phyloP scores from a whole-genome alignment of 2,329 filamentous ascomycete genomes.

The Colletotrichum falcatum region DNA sequence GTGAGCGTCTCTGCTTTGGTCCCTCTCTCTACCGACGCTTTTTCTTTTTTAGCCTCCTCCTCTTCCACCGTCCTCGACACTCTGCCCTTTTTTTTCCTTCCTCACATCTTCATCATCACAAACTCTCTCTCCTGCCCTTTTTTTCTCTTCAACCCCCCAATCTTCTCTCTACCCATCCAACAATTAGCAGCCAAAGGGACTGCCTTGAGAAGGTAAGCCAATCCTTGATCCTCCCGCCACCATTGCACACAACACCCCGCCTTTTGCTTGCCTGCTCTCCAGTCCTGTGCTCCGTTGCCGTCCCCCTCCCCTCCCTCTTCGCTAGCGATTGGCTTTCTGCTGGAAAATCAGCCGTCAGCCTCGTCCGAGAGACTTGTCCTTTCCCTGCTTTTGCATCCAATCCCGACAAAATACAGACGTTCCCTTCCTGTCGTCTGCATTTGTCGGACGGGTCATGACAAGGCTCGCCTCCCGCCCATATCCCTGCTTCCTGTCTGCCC shows the following conservation, averaged over 20 bases:
- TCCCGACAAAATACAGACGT: too few relatives aligned
- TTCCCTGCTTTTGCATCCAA: neutral
- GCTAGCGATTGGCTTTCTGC: neutral
- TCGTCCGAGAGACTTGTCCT: neutral
- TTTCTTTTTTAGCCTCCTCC: constrained; percentile 53
- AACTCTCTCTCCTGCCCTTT: constrained; percentile 4
- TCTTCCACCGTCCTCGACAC: constrained; percentile 42
- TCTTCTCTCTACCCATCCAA: constrained; percentile 42
- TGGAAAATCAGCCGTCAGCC: constrained; percentile 10
- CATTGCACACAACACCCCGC: constrained; percentile 5
- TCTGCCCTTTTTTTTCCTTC: constrained; percentile 25
- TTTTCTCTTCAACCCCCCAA: constrained; percentile 12
- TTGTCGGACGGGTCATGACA: neutral
- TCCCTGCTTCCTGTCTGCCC: constrained; percentile 3
- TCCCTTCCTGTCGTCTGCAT: neutral
- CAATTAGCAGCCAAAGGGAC: constrained; percentile 46
- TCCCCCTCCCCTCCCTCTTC: neutral
- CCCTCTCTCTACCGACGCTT: constrained; percentile 35
- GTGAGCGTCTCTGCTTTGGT: constrained; percentile 41
- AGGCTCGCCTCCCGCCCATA: neutral
- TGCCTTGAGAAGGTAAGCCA: constrained; percentile 36
- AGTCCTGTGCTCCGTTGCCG: neutral
- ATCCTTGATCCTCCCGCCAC: constrained; percentile 17
- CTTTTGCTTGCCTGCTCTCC: neutral
- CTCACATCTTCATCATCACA: constrained; percentile 39